phyloP scores from a whole-genome alignment of 768 basidiomycete genomes.

The Tephrocybe rancida region DNA sequence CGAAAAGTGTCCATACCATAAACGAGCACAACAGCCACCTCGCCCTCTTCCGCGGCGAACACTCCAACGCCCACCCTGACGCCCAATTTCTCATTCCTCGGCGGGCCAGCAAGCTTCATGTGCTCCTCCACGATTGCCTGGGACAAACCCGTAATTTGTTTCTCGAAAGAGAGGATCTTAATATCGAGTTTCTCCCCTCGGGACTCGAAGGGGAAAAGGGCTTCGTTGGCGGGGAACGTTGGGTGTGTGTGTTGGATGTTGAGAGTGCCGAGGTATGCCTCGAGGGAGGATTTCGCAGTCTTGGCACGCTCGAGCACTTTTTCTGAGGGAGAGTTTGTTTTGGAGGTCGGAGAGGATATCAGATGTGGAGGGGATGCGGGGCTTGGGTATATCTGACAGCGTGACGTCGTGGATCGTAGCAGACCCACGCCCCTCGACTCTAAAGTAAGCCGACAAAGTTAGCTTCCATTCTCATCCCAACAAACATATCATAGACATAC shows the following conservation, averaged over 20 bases:
- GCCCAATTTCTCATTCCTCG: slow-evolving; percentile 16
- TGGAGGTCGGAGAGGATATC: slow-evolving; percentile 20
- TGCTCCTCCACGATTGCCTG: slow-evolving; percentile 22
- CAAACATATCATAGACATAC: too few species aligned
- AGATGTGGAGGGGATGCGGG: slow-evolving; percentile 19
- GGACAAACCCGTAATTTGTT: slow-evolving; percentile 17
- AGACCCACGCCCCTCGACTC: too few species aligned
- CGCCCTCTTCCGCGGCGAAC: slow-evolving; percentile 25
- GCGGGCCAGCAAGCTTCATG: slow-evolving; percentile 7
- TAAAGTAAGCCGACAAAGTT: too few species aligned
- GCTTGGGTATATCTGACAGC: slow-evolving; percentile 10
- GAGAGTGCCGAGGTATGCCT: slow-evolving; percentile 28
- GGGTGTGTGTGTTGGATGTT: slow-evolving; percentile 26
- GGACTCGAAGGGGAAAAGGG: slow-evolving; percentile 23
- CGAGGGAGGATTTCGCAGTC: slow-evolving; percentile 23
- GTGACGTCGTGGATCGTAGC: too few species aligned
- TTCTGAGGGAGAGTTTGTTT: slow-evolving; percentile 7
- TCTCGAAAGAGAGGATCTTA: slow-evolving; percentile 21
- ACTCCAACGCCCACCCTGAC: slow-evolving; percentile 24
- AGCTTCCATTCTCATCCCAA: too few species aligned
- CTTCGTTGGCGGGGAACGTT: slow-evolving; percentile 15
- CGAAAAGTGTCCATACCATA: slow-evolving; percentile 27
- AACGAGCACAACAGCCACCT: slow-evolving; percentile 30
- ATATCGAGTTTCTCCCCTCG: slow-evolving; percentile 28
- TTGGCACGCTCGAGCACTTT: slow-evolving; percentile 25